These are phyloP conservation scores for Zymoseptoria crescenta DNA, from an alignment of 2,329 filamentous ascomycete genomes.

Conservation along the genomic window DNA sequence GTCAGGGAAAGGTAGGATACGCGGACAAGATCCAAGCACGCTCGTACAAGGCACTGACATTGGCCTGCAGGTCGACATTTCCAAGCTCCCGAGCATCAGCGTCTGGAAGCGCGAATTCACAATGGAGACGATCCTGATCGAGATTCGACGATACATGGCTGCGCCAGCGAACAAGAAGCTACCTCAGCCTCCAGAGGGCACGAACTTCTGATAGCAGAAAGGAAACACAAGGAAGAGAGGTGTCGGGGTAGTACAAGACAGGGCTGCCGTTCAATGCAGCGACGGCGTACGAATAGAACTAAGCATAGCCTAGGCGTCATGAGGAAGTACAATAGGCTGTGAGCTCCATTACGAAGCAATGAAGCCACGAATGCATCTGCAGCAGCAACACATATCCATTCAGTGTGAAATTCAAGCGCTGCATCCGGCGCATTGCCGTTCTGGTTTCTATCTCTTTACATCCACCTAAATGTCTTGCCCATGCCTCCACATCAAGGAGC, in stretches of 20 bases:
- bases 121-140: constrained; percentile 88
- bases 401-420: not conserved
- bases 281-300: not conserved
- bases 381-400: not conserved
- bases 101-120: constrained; percentile 91
- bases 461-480: not conserved
- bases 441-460: constrained; percentile 3
- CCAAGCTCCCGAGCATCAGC: constrained; percentile 73
- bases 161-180: constrained; percentile 88
- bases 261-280: not conserved
- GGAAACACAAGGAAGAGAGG: not conserved
- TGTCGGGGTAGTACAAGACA: not conserved
- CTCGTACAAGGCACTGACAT: not conserved
- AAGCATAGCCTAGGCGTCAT: constrained; percentile 11
- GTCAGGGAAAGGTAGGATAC: constrained; percentile 59
- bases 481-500: constrained; percentile 3
- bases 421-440: not conserved
- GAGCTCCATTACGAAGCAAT: constrained; percentile 1
- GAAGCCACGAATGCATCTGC: constrained; percentile 1
- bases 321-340: not conserved
- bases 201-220: constrained; percentile 36
- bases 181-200: constrained; percentile 83
- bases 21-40: not conserved
- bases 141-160: constrained; percentile 85
- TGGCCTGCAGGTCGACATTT: constrained; percentile 64